Conservation (phyloP, 202 grass and related monocot genomes). For the Hordeum pubiflorum region DNA sequence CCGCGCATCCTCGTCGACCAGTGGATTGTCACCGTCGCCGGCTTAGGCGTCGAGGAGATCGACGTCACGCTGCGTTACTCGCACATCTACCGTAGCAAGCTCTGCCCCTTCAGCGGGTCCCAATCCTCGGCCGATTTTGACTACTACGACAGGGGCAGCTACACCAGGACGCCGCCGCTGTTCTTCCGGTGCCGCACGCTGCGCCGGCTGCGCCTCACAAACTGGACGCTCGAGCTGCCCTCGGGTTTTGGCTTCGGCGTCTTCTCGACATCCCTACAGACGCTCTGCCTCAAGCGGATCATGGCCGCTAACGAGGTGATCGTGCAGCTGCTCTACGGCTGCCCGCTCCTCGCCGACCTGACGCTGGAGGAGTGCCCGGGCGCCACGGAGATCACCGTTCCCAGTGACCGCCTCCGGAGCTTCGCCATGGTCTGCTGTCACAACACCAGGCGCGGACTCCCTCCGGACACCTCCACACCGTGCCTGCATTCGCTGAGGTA, state of each 20-base stretch:
- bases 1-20: not conserved
- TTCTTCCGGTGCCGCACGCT: not conserved
- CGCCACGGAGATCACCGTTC: not conserved
- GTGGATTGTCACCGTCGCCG: not conserved
- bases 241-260: not conserved
- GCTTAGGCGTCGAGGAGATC: not conserved
- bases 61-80: not conserved
- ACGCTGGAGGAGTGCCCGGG: not conserved
- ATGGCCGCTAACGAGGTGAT: not conserved
- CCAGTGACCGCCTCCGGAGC: not conserved
- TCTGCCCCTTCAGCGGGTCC: not conserved
- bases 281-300: not conserved
- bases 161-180: not conserved
- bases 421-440: constrained; percentile 1
- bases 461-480: too few relatives aligned
- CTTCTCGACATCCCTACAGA: not conserved
- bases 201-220: not conserved
- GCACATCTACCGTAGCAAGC: not conserved
- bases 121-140: not conserved
- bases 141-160: not conserved
- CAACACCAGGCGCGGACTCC: not conserved
- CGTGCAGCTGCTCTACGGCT: not conserved
- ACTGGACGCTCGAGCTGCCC: not conserved
- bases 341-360: not conserved
- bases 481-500: not conserved